A percentile compares a stretch with the other conserved stretches of the same genome.
These are phyloP conservation scores for Litchi chinensis DNA, from an alignment of 345 rosid species.

Conservation along the genomic window DNA sequence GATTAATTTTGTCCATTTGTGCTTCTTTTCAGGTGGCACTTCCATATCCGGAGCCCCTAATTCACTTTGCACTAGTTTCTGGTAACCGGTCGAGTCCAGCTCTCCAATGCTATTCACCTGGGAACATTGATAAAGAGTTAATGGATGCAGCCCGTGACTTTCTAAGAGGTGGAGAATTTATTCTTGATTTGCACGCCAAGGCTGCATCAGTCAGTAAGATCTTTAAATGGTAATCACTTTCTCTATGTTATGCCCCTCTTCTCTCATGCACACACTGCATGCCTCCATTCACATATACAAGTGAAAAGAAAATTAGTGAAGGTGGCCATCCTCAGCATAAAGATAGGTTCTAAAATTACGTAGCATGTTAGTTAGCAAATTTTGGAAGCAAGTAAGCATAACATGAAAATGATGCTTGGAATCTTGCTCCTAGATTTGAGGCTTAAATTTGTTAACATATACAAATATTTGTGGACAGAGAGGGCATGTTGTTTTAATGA, in stretches of 20 bases:
- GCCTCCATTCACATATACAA: not conserved
- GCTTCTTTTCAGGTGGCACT: conserved; percentile 53
- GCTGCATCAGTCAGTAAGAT: conserved; percentile 62
- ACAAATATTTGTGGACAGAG: not conserved
- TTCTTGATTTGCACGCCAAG: conserved; percentile 53
- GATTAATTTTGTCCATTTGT: not conserved
- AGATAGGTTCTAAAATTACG: not conserved
- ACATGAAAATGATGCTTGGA: not conserved
- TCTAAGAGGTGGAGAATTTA: conserved; percentile 70
- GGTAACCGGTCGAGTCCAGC: conserved; percentile 88
- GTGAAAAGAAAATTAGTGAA: not conserved
- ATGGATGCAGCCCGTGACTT: conserved; percentile 71
- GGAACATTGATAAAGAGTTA: conserved; percentile 74
- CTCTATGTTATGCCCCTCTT: not conserved
- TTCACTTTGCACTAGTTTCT: conserved; percentile 75
- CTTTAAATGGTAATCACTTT: conserved; percentile 64
- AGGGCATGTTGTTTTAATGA: not conserved
- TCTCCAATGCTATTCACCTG: conserved; percentile 75
- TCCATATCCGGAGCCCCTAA: conserved; percentile 68
- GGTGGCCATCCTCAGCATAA: not conserved
- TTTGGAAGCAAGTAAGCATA: not conserved
- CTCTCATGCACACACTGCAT: not conserved
- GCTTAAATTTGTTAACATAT: not conserved
- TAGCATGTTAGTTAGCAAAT: not conserved
- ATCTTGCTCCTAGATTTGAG: not conserved